Conservation (phyloP, 73 alveolate species). For the Paramecium caudatum region DNA sequence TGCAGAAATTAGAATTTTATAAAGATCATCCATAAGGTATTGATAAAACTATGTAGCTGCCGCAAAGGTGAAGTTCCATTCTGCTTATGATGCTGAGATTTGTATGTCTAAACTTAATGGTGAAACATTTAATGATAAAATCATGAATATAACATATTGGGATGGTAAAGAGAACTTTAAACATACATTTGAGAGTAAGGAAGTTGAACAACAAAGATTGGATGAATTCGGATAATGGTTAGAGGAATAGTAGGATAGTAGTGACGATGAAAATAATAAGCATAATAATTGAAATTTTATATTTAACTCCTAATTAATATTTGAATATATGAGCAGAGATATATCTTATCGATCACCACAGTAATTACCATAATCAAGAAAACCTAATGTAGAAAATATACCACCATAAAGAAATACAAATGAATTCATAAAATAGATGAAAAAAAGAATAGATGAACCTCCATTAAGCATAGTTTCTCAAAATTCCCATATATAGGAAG, state of each 20-base stretch:
- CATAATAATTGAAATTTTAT: conserved; percentile 28
- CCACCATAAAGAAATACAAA: conserved; percentile 6
- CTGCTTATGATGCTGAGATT: conserved; percentile 83
- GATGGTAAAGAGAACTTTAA: conserved; percentile 90
- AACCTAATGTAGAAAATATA: conserved; percentile 9
- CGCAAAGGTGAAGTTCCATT: conserved; percentile 79
- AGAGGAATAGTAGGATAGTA: conserved; percentile 75
- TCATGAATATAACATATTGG: conserved; percentile 81
- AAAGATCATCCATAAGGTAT: conserved; percentile 78
- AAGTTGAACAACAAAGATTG: conserved; percentile 80
- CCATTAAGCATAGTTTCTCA: conserved; percentile 15
- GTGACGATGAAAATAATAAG: not conserved
- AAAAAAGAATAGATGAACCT: conserved; percentile 50
- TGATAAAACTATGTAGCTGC: conserved; percentile 71
- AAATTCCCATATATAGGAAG: conserved; percentile 28
- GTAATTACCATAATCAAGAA: conserved; percentile 1
- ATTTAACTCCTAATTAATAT: conserved; percentile 41
- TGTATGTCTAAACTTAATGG: conserved; percentile 82
- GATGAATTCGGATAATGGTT: conserved; percentile 90
- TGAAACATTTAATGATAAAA: conserved; percentile 78
- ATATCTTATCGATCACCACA: not conserved
- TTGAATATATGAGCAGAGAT: conserved; percentile 18
- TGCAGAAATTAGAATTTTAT: conserved; percentile 81
- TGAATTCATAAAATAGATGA: conserved; percentile 49
- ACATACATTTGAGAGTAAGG: conserved; percentile 75